Evolutionary conservation across 306 rosid species (phyloP), one percentile per base, ranked within the genome.

Genomic region (Hippophae rhamnoides): DNA sequence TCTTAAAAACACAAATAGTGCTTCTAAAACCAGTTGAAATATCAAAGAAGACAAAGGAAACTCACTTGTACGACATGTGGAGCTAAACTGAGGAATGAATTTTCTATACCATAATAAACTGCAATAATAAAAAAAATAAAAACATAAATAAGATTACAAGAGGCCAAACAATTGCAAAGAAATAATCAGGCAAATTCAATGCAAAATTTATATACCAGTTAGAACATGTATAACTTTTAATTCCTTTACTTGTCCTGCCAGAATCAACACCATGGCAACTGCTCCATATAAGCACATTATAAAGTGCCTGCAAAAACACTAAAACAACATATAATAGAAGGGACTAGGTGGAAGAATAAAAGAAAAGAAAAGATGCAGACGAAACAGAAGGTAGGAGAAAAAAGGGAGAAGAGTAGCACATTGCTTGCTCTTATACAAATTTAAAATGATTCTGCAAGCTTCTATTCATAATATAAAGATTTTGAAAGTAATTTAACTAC

Each of bases 31-130:
- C 3, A 2, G 12, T 52, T 47, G 42, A 14, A 25, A 57, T 38
- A 7, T 42, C 25, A 43, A 61, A 51, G 26, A 50, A 64, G 57
- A 51, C 40, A 46, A 63, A 38, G 38, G 5, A 31, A 53, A 54
- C 73, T 64, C 73, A 88, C 99, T 84, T 88, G 96, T 71, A 75
- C 80, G 67, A 92, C 78, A 76, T 76, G 84, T 45, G 99, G 96
- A 56, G 88, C 82, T 75, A 88, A 71, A 80, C 81, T 61, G 60
- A 61, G 18, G 62, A 85, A 85, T 54, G 89, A 70, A 74, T 84
- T 82, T 18, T 88, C 88, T 45, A 92, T 13, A 61, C 93, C 96
- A 73, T 92, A 88, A 71, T 92, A 83, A 68, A 70, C 99, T 92
- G 86, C 78, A 71, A 58, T 13, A 18, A 18, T 52, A 58, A 14